Evolutionary conservation across 164 flowering plant species (phyloP).

Genomic region (Vitis rupestris): DNA sequence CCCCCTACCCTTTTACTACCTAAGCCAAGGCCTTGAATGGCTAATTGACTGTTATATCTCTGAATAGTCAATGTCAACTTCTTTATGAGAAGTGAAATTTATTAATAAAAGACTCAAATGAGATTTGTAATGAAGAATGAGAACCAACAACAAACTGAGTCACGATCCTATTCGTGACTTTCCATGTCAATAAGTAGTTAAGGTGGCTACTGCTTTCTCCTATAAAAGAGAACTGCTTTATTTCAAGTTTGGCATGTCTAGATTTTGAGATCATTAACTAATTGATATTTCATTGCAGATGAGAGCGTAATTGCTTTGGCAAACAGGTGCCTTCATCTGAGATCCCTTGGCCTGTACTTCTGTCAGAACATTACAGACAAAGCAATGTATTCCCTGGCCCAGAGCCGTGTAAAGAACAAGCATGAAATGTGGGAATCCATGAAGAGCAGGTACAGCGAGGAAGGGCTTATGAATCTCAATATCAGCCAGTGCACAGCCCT

Average conservation of each 20-base stretch:
- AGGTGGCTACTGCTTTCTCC: too few relatives aligned
- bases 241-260: conserved; percentile 20
- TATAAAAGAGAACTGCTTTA: too few relatives aligned
- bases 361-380: conserved; percentile 93
- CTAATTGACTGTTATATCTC: too few relatives aligned
- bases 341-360: conserved; percentile 86
- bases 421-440: conserved; percentile 52
- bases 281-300: conserved; percentile 48
- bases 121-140: too few relatives aligned
- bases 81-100: too few relatives aligned
- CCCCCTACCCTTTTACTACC: too few relatives aligned
- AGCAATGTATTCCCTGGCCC: conserved; percentile 94
- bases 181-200: too few relatives aligned
- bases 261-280: neutral
- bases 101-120: too few relatives aligned
- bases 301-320: conserved; percentile 91
- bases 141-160: too few relatives aligned
- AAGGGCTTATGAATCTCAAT: conserved; percentile 84
- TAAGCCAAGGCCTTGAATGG: too few relatives aligned
- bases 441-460: conserved; percentile 49
- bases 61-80: too few relatives aligned
- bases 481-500: conserved; percentile 97
- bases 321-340: conserved; percentile 65
- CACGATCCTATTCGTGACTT: too few relatives aligned
- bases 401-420: conserved; percentile 58